A percentile compares a stretch with the other conserved stretches of the same genome.
Evolutionary conservation across 768 basidiomycete genomes (phyloP).

Genomic region (Rhodotorula kratochvilovae): DNA sequence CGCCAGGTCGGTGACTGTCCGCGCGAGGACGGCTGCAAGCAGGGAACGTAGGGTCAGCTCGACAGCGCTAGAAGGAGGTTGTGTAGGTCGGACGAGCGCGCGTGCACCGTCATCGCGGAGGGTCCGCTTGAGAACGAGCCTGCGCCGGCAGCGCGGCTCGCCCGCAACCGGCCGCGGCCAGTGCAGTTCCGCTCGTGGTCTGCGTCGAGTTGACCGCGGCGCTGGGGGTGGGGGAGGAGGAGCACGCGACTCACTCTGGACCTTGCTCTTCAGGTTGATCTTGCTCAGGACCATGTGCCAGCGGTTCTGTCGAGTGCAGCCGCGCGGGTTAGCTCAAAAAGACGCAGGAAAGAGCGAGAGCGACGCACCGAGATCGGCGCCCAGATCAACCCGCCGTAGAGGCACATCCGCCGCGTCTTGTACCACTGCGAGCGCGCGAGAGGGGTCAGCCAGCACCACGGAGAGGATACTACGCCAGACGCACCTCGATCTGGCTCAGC

Average conservation of each 20-base stretch:
- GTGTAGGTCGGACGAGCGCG: too few relatives aligned
- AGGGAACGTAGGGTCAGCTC: too few relatives aligned
- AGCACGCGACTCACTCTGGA: constrained; percentile 12
- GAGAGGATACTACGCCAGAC: neutral
- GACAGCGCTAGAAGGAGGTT: too few relatives aligned
- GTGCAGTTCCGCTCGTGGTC: too few relatives aligned
- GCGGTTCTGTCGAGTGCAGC: constrained; percentile 9
- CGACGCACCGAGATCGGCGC: constrained; percentile 30
- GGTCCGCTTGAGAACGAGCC: too few relatives aligned
- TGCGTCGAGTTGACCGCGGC: too few relatives aligned
- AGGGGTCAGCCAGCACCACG: neutral
- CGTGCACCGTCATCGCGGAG: too few relatives aligned
- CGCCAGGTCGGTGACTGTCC: constrained; percentile 29
- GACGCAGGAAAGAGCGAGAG: neutral
- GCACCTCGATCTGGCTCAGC: constrained; percentile 30
- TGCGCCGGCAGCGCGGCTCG: too few relatives aligned
- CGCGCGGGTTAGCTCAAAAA: neutral
- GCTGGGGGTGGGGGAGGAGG: too few relatives aligned
- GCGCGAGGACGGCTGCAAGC: constrained; percentile 21
- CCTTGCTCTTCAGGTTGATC: constrained; percentile 2
- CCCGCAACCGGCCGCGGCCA: too few relatives aligned
- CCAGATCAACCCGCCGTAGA: constrained; percentile 32
- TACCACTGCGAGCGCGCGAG: constrained; percentile 13
- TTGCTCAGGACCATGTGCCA: constrained; percentile 32
- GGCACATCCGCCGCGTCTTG: constrained; percentile 20